Percentiles rank a stretch among this genome's conserved stretches.
These are phyloP conservation scores for Agarophyton chilense DNA, from an alignment of 23 red algal species.

Conservation along the genomic window DNA sequence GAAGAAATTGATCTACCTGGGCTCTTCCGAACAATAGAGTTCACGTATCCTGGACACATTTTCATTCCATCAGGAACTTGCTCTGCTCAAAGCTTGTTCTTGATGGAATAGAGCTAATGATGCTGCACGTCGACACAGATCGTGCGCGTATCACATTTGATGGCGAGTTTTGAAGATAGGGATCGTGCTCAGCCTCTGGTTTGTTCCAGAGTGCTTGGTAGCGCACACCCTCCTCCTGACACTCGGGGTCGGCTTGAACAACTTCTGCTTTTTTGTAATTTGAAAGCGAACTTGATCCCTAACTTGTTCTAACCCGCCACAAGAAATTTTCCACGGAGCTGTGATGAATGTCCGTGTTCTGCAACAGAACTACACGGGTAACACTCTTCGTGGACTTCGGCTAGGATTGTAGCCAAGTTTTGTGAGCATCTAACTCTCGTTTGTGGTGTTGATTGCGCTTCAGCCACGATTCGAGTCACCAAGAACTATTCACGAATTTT, in stretches of 20 bases:
- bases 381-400: constrained; percentile 38
- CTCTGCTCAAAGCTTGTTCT: constrained; percentile 8
- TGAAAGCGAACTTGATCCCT: constrained; percentile 46
- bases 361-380: constrained; percentile 5
- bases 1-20: not conserved
- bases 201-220: not conserved
- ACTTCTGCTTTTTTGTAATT: constrained; percentile 32
- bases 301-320: constrained; percentile 45
- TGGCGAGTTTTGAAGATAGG: constrained; percentile 24
- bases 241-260: constrained; percentile 17
- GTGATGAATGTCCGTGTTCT: constrained; percentile 33
- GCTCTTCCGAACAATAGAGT: not conserved
- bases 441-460: not conserved
- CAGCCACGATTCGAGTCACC: not conserved
- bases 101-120: constrained; percentile 11
- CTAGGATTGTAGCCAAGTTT: constrained; percentile 39
- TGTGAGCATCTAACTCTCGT: constrained; percentile 37
- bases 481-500: not conserved
- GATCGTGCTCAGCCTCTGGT: not conserved
- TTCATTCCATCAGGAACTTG: not conserved
- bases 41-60: not conserved
- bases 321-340: constrained; percentile 26
- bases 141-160: constrained; percentile 7
- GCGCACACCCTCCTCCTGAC: not conserved
- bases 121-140: not conserved